A percentile compares a stretch with the other conserved stretches of the same genome.
Evolutionary conservation across 257 asterid genomes (phyloP).

Genomic region (Jaltomata sinuosa): DNA sequence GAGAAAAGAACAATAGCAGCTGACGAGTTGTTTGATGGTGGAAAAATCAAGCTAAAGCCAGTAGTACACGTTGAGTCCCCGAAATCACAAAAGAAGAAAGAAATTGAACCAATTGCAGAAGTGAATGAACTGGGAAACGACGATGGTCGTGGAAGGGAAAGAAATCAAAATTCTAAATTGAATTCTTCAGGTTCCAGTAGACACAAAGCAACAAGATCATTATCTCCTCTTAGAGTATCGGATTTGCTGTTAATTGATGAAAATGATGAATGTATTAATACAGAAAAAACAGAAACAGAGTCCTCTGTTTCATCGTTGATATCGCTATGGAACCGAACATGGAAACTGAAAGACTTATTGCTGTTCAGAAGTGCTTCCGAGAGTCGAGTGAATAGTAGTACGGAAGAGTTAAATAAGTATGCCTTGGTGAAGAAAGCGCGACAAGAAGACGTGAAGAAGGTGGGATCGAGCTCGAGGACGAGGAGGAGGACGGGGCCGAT

Average conservation of each 20-base stretch:
- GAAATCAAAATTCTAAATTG: not conserved
- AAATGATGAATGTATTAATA: slow-evolving; percentile 4
- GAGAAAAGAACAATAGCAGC: slow-evolving; percentile 60
- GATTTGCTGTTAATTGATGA: slow-evolving; percentile 24
- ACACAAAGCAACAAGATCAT: slow-evolving; percentile 44
- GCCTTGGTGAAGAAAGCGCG: slow-evolving; percentile 6
- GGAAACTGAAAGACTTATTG: slow-evolving; percentile 74
- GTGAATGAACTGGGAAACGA: slow-evolving; percentile 14
- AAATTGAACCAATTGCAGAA: slow-evolving; percentile 42
- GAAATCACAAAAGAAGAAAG: slow-evolving; percentile 26
- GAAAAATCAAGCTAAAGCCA: slow-evolving; percentile 43
- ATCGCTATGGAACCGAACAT: slow-evolving; percentile 44
- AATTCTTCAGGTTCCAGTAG: slow-evolving; percentile 1
- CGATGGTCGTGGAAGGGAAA: slow-evolving; percentile 35
- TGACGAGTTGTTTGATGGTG: slow-evolving; percentile 82
- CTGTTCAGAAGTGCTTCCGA: slow-evolving; percentile 92
- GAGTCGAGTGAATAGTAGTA: slow-evolving; percentile 35
- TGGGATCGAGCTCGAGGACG: slow-evolving; percentile 55
- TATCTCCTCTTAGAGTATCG: slow-evolving; percentile 63
- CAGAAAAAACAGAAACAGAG: not conserved
- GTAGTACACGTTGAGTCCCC: slow-evolving; percentile 34
- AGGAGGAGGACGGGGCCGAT: slow-evolving; percentile 17
- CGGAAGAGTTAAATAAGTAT: slow-evolving; percentile 31
- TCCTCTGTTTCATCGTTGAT: slow-evolving; percentile 17
- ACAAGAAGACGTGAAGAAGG: slow-evolving; percentile 29